These are phyloP conservation scores for Trichoderma gracile DNA, from an alignment of 2,329 filamentous ascomycete genomes.

Conservation along the genomic window DNA sequence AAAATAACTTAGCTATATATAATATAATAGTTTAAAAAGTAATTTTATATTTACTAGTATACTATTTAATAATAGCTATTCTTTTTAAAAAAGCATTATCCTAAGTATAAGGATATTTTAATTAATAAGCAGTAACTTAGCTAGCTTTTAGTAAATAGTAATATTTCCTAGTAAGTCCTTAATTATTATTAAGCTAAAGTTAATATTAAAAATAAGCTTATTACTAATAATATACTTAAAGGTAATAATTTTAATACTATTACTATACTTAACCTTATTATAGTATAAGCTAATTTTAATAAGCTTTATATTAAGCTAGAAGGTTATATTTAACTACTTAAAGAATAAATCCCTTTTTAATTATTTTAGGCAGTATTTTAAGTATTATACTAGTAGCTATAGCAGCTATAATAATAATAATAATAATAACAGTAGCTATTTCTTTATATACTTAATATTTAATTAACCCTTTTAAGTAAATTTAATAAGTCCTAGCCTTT, in stretches of 20 bases:
- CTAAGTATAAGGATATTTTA: not conserved
- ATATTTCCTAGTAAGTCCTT: no score
- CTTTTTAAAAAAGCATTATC: not conserved
- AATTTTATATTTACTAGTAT: not conserved
- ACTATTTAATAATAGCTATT: not conserved
- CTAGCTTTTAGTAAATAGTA: no score
- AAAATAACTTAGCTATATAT: no score
- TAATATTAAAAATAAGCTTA: no score
- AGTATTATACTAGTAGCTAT: no score
- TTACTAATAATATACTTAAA: not conserved
- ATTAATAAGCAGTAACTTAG: not conserved
- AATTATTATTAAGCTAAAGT: no score
- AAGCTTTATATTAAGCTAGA: not conserved
- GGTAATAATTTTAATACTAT: not conserved
- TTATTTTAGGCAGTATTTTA: not conserved
- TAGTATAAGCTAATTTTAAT: not conserved
- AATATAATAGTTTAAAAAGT: not conserved
- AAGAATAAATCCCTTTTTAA: not conserved
- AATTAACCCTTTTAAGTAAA: no score
- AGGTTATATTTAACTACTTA: not conserved
- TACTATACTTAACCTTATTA: not conserved
- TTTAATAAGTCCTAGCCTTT: no score
- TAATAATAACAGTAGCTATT: no score
- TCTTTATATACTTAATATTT: no score
- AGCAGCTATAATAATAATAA: no score